These are phyloP conservation scores for Penicillium sp. DNA, from an alignment of 2,329 filamentous ascomycete species.

Conservation along the genomic window DNA sequence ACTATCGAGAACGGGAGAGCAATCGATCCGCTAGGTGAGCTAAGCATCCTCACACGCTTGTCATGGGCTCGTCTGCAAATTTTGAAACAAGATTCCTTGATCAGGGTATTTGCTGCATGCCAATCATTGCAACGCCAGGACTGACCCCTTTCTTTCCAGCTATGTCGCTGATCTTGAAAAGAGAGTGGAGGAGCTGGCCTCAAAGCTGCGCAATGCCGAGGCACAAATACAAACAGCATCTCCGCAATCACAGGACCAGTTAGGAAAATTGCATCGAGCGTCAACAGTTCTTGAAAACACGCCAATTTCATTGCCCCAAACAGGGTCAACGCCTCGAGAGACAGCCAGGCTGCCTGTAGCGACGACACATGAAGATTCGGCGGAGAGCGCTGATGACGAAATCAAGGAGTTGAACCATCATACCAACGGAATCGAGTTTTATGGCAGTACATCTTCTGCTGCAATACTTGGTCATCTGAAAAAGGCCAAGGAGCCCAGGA, in stretches of 20 bases:
- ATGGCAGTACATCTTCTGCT: conserved; percentile 45
- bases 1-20: conserved; percentile 28
- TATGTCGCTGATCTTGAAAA: conserved; percentile 35
- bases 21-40: conserved; percentile 25
- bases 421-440: conserved; percentile 44
- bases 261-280: conserved; percentile 1
- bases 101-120: no score
- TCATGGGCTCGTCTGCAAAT: not conserved
- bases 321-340: conserved; percentile 16
- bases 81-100: not conserved
- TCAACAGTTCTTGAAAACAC: conserved; percentile 15
- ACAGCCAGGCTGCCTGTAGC: conserved; percentile 12
- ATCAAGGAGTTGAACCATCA: conserved; percentile 43
- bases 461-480: conserved; percentile 42
- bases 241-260: conserved; percentile 5
- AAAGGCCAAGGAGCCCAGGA: conserved; percentile 22
- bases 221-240: conserved; percentile 12
- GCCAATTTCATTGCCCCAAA: conserved; percentile 21
- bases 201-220: conserved; percentile 22
- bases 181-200: conserved; percentile 27
- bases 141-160: conserved; percentile 14
- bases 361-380: conserved; percentile 15
- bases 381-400: conserved; percentile 31
- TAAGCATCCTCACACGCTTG: no score
- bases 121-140: not conserved